A percentile compares a stretch with the other conserved stretches of the same genome.
Evolutionary conservation across 768 basidiomycete species (phyloP).

Genomic region (Podaxis pistillaris): DNA sequence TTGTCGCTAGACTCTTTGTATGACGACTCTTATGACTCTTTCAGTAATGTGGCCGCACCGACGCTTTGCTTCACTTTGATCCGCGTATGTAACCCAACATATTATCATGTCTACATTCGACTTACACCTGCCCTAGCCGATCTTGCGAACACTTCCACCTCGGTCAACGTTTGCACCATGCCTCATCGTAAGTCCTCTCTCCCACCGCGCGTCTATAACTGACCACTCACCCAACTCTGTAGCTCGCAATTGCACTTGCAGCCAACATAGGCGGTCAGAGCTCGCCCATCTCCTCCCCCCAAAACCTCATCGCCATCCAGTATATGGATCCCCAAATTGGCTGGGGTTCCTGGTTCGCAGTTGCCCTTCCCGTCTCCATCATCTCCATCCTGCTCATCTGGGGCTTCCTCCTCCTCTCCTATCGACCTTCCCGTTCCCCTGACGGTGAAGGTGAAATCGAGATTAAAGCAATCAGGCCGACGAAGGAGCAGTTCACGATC

Average conservation of each 20-base stretch:
- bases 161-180: conserved; percentile 86
- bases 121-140: conserved; percentile 58
- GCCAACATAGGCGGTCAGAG: conserved; percentile 98
- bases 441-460: conserved; percentile 76
- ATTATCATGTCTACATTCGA: background rate
- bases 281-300: conserved; percentile 96
- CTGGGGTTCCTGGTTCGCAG: conserved; percentile 93
- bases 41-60: conserved; percentile 94
- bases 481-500: conserved; percentile 73
- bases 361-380: conserved; percentile 87
- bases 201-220: background rate
- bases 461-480: conserved; percentile 83
- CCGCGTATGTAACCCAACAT: conserved; percentile 55
- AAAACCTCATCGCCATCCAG: conserved; percentile 92
- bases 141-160: conserved; percentile 85
- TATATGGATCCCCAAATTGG: conserved; percentile 83
- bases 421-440: conserved; percentile 69
- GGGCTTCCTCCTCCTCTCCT: conserved; percentile 82
- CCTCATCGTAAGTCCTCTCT: conserved; percentile 67
- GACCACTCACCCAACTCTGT: background rate
- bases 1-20: background rate
- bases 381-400: conserved; percentile 90
- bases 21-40: conserved; percentile 13
- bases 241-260: conserved; percentile 97
- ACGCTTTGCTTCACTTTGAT: conserved; percentile 96